A percentile compares a stretch with the other conserved stretches of the same genome.
These are phyloP conservation scores for Apiospora marii DNA, from an alignment of 2,329 filamentous ascomycete genomes.

Conservation along the genomic window DNA sequence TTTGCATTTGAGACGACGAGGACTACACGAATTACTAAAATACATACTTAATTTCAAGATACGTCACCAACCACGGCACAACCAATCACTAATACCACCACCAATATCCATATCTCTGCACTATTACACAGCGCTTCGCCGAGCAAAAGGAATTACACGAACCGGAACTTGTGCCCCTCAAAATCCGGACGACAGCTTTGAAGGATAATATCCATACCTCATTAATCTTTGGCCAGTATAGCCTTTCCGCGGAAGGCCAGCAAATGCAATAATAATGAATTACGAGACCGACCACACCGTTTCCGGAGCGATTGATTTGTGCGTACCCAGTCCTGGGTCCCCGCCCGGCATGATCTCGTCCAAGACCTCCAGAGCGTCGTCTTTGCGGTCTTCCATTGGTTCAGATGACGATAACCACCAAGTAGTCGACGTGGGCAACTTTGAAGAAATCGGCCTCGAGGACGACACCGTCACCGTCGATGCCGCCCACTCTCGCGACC, in stretches of 20 bases:
- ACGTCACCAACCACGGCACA: neutral
- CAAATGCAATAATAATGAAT: constrained; percentile 45
- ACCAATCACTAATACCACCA: neutral
- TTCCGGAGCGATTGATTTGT: constrained; percentile 44
- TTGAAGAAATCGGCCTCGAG: constrained; percentile 91
- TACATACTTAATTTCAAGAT: constrained; percentile 9
- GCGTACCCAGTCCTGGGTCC: constrained; percentile 63
- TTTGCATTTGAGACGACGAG: neutral
- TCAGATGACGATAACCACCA: constrained; percentile 74
- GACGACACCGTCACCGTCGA: constrained; percentile 62
- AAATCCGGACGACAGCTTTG: no score
- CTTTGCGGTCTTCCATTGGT: constrained; percentile 76
- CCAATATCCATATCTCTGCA: neutral
- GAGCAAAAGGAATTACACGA: neutral
- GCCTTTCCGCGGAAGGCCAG: constrained; percentile 11
- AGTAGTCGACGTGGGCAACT: constrained; percentile 79
- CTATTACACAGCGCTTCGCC: neutral
- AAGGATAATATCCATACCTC: neutral
- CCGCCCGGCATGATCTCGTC: constrained; percentile 81
- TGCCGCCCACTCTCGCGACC: constrained; percentile 43
- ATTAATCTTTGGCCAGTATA: constrained; percentile 8
- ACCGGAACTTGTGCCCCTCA: neutral
- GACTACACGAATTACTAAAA: neutral
- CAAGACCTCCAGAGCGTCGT: constrained; percentile 91
- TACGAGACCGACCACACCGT: constrained; percentile 48